Evolutionary conservation across 805 yeast genomes (phyloP).

Genomic region (Groenewaldozyma salmanticensis): DNA sequence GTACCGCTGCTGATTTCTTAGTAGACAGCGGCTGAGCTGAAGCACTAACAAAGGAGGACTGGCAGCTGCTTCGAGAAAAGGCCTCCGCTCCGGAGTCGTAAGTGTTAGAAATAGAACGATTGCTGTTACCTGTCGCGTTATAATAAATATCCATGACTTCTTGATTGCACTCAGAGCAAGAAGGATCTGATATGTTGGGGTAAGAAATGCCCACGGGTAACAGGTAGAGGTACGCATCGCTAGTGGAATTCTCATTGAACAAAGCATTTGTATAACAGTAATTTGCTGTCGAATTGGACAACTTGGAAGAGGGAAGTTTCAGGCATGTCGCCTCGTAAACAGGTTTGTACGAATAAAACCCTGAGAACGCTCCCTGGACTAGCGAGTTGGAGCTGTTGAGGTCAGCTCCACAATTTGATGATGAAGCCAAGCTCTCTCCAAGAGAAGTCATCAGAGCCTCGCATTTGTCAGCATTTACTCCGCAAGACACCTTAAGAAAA

Average conservation of each 20-base stretch:
- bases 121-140: constrained; percentile 15
- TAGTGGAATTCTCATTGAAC: constrained; percentile 13
- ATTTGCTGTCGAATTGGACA: constrained; percentile 1
- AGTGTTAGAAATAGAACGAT: constrained; percentile 19
- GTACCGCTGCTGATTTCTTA: too few species aligned
- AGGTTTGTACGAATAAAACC: constrained; percentile 20
- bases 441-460: constrained; percentile 15
- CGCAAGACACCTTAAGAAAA: constrained; percentile 20
- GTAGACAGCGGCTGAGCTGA: too few species aligned
- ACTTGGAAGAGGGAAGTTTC: constrained; percentile 8
- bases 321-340: constrained; percentile 24
- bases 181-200: constrained; percentile 16
- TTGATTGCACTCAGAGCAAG: constrained; percentile 21
- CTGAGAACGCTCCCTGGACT: constrained; percentile 22
- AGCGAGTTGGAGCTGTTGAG: constrained; percentile 19
- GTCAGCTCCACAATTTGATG: constrained; percentile 17
- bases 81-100: constrained; percentile 22
- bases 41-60: too few species aligned
- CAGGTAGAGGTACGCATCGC: constrained; percentile 23
- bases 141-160: constrained; percentile 20
- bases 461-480: constrained; percentile 18
- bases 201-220: constrained; percentile 22
- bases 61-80: constrained; percentile 7
- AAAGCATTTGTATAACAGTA: constrained; percentile 25
- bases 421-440: constrained; percentile 11